phyloP scores from a whole-genome alignment of 2,329 filamentous ascomycete genomes.

The Aspergillus sp. region DNA sequence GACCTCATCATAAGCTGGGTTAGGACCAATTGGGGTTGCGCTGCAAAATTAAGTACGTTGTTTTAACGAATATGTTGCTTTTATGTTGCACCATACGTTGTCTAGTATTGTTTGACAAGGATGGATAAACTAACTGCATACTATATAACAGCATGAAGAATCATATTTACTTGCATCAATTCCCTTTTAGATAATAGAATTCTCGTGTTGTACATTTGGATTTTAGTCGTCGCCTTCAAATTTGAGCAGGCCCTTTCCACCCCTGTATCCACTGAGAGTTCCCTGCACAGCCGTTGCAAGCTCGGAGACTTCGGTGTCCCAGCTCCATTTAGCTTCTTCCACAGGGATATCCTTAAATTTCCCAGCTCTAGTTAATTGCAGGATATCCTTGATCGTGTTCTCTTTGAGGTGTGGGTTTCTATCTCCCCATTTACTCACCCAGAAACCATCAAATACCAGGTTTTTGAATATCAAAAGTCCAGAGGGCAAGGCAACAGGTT shows the following conservation, averaged over 20 bases:
- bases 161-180: neutral
- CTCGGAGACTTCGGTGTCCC: slow-evolving; percentile 70
- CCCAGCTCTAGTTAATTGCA: slow-evolving; percentile 71
- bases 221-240: slow-evolving; percentile 56
- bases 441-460: slow-evolving; percentile 86
- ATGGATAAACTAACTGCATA: neutral
- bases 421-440: slow-evolving; percentile 89
- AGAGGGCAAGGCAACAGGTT: slow-evolving; percentile 78
- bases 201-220: slow-evolving; percentile 18
- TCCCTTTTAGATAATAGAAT: neutral
- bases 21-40: slow-evolving; percentile 53
- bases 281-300: slow-evolving; percentile 76
- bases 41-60: neutral
- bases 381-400: slow-evolving; percentile 79
- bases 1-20: slow-evolving; percentile 62
- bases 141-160: neutral
- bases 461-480: slow-evolving; percentile 92
- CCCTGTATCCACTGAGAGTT: slow-evolving; percentile 78
- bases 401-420: slow-evolving; percentile 70
- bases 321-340: slow-evolving; percentile 79
- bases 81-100: neutral
- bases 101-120: neutral
- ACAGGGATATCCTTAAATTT: slow-evolving; percentile 82
- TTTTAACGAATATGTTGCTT: neutral
- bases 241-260: slow-evolving; percentile 86